These are phyloP conservation scores for Candolleomyces eurysporus DNA, from an alignment of 768 basidiomycete genomes.

Conservation along the genomic window DNA sequence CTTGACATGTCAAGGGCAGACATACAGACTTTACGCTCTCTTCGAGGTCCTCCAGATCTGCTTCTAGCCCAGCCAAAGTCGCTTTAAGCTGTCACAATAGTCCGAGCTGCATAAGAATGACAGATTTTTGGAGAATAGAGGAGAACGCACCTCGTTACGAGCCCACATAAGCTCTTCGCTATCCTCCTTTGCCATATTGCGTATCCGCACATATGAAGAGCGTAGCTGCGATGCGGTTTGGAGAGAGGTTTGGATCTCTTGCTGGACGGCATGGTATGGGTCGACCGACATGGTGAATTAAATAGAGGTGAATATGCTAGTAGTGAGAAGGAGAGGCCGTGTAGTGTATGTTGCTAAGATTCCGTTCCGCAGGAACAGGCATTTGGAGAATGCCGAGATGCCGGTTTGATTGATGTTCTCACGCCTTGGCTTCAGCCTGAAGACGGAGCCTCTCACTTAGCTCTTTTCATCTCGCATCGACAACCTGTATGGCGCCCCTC, in stretches of 20 bases:
- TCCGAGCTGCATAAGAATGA: neutral
- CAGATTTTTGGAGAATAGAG: neutral
- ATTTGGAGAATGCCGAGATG: too few species aligned
- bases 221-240: conserved; percentile 69
- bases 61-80: conserved; percentile 74
- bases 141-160: conserved; percentile 60
- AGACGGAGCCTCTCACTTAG: too few species aligned
- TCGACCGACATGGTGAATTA: conserved; percentile 60
- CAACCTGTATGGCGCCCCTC: too few species aligned
- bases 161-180: conserved; percentile 83
- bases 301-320: neutral
- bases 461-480: too few species aligned
- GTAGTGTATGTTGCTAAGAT: neutral
- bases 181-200: conserved; percentile 67
- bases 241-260: conserved; percentile 76
- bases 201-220: conserved; percentile 76
- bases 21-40: conserved; percentile 79
- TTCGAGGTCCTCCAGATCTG: conserved; percentile 90
- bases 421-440: too few species aligned
- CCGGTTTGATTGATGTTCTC: too few species aligned
- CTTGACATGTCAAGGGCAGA: neutral
- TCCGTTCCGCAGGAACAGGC: neutral
- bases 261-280: conserved; percentile 85
- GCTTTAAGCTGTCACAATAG: conserved; percentile 57
- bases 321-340: neutral